These are phyloP conservation scores for Calocybe cyanea DNA, from an alignment of 768 basidiomycete genomes.

Conservation along the genomic window DNA sequence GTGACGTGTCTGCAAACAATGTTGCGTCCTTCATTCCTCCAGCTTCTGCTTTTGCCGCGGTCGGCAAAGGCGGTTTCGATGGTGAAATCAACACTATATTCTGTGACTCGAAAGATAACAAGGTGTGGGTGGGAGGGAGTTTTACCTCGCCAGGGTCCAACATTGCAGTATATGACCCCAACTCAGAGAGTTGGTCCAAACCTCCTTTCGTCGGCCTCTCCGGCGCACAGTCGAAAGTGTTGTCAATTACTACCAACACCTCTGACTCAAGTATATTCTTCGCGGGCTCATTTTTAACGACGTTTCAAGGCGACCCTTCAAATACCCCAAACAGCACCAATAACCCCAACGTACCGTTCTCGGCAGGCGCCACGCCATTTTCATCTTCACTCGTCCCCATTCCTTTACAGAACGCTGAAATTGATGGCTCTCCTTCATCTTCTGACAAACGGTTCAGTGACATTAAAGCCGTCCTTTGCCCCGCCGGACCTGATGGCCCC, in stretches of 20 bases:
- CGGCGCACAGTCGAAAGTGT: constrained; percentile 65
- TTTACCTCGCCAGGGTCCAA: constrained; percentile 66
- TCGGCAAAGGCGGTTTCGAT: constrained; percentile 69
- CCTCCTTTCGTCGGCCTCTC: constrained; percentile 81
- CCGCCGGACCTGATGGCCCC: constrained; percentile 73
- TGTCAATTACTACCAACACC: constrained; percentile 71
- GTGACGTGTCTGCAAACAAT: constrained; percentile 57
- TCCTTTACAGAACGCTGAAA: constrained; percentile 56
- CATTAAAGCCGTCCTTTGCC: constrained; percentile 77
- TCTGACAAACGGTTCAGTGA: constrained; percentile 55
- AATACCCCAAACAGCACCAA: constrained; percentile 56
- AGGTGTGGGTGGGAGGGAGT: constrained; percentile 76
- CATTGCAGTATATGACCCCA: constrained; percentile 69
- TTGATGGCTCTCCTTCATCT: constrained; percentile 60
- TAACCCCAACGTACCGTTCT: constrained; percentile 84
- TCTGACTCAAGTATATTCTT: constrained; percentile 78
- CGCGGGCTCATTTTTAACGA: constrained; percentile 81
- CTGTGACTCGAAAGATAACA: constrained; percentile 64
- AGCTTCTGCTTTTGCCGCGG: constrained; percentile 51
- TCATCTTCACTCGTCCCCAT: constrained; percentile 87
- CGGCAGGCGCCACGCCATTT: constrained; percentile 77
- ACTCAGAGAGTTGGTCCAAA: constrained; percentile 64
- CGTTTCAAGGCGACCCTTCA: constrained; percentile 54
- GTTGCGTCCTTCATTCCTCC: constrained; percentile 72
- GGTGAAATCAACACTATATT: constrained; percentile 70